These are phyloP conservation scores for Dipteronia dyeriana DNA, from an alignment of 345 rosid species.

Conservation along the genomic window DNA sequence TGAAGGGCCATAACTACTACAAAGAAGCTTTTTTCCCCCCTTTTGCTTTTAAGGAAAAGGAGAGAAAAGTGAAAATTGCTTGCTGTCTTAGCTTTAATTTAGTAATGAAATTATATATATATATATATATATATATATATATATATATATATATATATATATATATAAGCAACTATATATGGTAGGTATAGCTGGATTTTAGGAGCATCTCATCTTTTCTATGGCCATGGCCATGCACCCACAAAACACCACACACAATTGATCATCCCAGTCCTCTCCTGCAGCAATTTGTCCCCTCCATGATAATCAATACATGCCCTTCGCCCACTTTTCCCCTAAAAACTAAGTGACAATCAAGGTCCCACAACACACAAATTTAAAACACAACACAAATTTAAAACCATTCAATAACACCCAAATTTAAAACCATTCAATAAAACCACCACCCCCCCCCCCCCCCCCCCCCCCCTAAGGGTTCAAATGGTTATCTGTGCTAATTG, in stretches of 20 bases:
- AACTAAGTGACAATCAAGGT: slow-evolving; percentile 15
- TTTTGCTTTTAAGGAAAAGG: slow-evolving; percentile 34
- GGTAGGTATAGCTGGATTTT: slow-evolving; percentile 8
- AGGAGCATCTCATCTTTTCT: neutral
- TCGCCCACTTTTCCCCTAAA: slow-evolving; percentile 3
- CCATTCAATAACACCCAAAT: neutral
- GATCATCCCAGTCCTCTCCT: neutral
- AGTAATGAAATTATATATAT: slow-evolving; percentile 9
- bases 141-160: neutral
- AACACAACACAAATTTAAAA: no score
- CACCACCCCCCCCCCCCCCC: neutral
- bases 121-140: neutral
- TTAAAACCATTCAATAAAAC: neutral
- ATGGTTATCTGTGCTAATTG: neutral
- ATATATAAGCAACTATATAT: neutral
- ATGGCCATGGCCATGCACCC: slow-evolving; percentile 5
- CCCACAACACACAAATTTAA: neutral
- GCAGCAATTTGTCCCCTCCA: neutral
- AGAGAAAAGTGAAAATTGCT: slow-evolving; percentile 23
- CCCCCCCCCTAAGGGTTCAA: neutral
- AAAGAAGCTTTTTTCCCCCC: slow-evolving; percentile 5
- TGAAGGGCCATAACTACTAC: slow-evolving; percentile 18
- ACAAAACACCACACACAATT: neutral
- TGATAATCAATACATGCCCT: slow-evolving; percentile 1
- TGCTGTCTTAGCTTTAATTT: slow-evolving; percentile 25